A percentile compares a stretch with the other conserved stretches of the same genome.
Evolutionary conservation across 2,329 filamentous ascomycete genomes (phyloP).

Genomic region (Colletotrichum plurivorum): DNA sequence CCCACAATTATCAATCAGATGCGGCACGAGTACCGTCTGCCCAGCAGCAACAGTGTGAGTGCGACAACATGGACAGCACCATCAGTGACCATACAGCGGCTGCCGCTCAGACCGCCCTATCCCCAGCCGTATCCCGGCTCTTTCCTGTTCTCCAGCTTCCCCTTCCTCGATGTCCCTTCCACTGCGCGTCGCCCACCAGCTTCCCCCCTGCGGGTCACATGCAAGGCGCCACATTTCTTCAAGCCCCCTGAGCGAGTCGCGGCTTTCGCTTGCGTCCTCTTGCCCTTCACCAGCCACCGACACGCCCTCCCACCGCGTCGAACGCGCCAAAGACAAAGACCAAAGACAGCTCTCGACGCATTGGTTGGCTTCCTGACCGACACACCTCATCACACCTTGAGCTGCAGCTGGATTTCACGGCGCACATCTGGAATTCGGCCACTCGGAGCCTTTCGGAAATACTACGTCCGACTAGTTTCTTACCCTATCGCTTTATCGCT

Average conservation of each 20-base stretch:
- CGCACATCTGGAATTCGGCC: slow-evolving; percentile 15
- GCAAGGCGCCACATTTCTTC: slow-evolving; percentile 38
- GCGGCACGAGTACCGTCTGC: background rate
- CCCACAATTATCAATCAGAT: slow-evolving; percentile 4
- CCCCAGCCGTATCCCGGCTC: slow-evolving; percentile 19
- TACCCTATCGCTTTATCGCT: slow-evolving; percentile 10
- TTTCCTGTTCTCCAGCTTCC: slow-evolving; percentile 1
- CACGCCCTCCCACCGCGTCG: slow-evolving; percentile 36
- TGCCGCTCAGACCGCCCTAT: slow-evolving; percentile 33
- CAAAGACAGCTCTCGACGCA: slow-evolving; percentile 24
- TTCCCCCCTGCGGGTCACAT: slow-evolving; percentile 37
- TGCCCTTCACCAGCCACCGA: slow-evolving; percentile 32
- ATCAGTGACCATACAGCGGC: background rate
- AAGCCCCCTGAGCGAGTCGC: slow-evolving; percentile 10
- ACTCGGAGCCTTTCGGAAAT: slow-evolving; percentile 36
- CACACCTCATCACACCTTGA: slow-evolving; percentile 32
- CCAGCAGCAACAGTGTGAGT: no score
- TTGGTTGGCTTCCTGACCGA: slow-evolving; percentile 36
- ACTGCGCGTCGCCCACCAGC: slow-evolving; percentile 5
- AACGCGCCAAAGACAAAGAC: slow-evolving; percentile 35
- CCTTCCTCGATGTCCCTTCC: slow-evolving; percentile 13
- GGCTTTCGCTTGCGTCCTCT: slow-evolving; percentile 13
- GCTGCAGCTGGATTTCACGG: slow-evolving; percentile 31
- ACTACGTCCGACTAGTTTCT: slow-evolving; percentile 29
- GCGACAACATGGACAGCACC: background rate